These are phyloP conservation scores for Ceratobasidium sp. DNA, from an alignment of 1,284 basidiomycete species.

Conservation along the genomic window DNA sequence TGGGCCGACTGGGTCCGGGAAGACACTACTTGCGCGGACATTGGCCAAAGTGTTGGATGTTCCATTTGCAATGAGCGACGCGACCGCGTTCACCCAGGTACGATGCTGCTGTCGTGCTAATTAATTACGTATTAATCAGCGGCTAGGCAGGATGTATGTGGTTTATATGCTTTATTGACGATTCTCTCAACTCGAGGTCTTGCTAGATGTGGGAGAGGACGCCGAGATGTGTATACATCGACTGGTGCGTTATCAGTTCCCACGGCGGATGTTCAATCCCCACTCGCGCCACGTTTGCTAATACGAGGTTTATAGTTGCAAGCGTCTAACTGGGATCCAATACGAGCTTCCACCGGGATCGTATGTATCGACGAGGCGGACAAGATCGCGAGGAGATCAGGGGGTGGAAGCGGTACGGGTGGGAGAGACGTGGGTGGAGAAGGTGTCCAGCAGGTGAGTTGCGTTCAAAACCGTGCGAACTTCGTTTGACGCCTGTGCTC, in stretches of 20 bases:
- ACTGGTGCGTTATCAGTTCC: conserved; percentile 57
- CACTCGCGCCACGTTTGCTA: not conserved
- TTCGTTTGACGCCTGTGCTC: not conserved
- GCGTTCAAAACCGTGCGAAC: not conserved
- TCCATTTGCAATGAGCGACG: conserved; percentile 87
- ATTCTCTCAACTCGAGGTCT: conserved; percentile 35
- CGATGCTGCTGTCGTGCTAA: conserved; percentile 38
- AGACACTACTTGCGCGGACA: conserved; percentile 85
- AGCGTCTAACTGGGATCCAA: conserved; percentile 86
- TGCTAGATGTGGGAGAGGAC: conserved; percentile 88
- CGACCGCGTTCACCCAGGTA: conserved; percentile 82
- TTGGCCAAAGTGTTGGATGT: conserved; percentile 87
- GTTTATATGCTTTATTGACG: conserved; percentile 27
- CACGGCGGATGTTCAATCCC: conserved; percentile 1
- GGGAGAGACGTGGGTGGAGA: conserved; percentile 94
- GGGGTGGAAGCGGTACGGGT: conserved; percentile 51
- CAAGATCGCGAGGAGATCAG: conserved; percentile 71
- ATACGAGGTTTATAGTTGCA: conserved; percentile 63
- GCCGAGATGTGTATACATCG: conserved; percentile 89
- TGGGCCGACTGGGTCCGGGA: conserved; percentile 86
- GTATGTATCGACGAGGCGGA: conserved; percentile 97
- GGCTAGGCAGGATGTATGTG: conserved; percentile 76
- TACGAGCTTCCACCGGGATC: conserved; percentile 84
- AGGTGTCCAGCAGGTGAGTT: conserved; percentile 83
- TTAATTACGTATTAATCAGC: not conserved